These are phyloP conservation scores for Daldinia concentrica DNA, from an alignment of 495 filamentous ascomycete genomes.

Conservation along the genomic window DNA sequence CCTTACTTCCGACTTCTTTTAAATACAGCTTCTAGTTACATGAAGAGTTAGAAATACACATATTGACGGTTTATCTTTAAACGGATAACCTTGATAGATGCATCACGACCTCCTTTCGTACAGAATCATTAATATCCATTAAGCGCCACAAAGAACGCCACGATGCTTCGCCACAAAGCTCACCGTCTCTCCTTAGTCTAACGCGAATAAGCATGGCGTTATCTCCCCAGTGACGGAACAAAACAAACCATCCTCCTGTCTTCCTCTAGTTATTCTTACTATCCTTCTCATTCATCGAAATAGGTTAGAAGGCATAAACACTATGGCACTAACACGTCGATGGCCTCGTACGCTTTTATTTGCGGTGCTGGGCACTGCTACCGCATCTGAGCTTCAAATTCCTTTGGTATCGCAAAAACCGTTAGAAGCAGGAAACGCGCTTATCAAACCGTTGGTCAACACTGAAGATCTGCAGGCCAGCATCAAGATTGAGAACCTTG, in stretches of 20 bases:
- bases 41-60: background rate
- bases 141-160: background rate
- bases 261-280: background rate
- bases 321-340: slow-evolving; percentile 21
- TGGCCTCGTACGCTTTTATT: slow-evolving; percentile 21
- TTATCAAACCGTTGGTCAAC: slow-evolving; percentile 56
- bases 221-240: background rate
- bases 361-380: slow-evolving; percentile 26
- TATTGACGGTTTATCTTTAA: background rate
- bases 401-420: slow-evolving; percentile 29
- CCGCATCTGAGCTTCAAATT: slow-evolving; percentile 30
- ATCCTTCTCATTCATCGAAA: slow-evolving; percentile 2
- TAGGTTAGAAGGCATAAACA: background rate
- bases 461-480: slow-evolving; percentile 62
- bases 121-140: background rate
- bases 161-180: background rate
- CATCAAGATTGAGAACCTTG: slow-evolving; percentile 62
- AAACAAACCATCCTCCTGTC: background rate
- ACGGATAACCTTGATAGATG: background rate
- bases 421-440: background rate
- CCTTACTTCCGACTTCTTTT: too few species aligned
- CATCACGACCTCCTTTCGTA: background rate
- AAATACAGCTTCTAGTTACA: background rate
- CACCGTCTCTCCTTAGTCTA: background rate
- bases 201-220: background rate